Conservation (phyloP, 805 yeast species). For the Cyberlindnera euphorbiiphila region DNA sequence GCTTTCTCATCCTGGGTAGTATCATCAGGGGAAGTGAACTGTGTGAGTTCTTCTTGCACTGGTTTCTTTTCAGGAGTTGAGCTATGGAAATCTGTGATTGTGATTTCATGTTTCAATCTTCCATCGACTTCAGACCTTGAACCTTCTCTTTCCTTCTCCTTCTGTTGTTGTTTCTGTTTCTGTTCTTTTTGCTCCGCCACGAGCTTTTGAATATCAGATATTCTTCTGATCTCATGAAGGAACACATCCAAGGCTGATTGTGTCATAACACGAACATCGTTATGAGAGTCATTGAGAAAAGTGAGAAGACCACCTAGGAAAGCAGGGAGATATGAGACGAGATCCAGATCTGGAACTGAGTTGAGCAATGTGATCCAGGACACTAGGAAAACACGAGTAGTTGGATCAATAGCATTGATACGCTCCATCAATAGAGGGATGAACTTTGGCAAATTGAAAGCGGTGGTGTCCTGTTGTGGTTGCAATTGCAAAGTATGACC, state of each 20-base stretch:
- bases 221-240: constrained; percentile 72
- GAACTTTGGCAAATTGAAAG: constrained; percentile 82
- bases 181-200: constrained; percentile 34
- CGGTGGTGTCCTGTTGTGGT: constrained; percentile 57
- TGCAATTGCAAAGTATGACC: constrained; percentile 60
- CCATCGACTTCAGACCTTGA: constrained; percentile 19
- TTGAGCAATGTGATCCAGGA: constrained; percentile 93
- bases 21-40: constrained; percentile 15
- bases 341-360: constrained; percentile 86
- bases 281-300: constrained; percentile 76
- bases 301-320: constrained; percentile 80
- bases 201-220: constrained; percentile 62
- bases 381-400: constrained; percentile 84
- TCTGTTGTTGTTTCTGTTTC: constrained; percentile 3
- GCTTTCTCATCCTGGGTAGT: constrained; percentile 16
- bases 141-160: too few relatives aligned
- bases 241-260: constrained; percentile 71
- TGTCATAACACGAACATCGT: constrained; percentile 84
- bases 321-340: constrained; percentile 83
- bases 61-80: constrained; percentile 18
- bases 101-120: constrained; percentile 16
- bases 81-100: constrained; percentile 22
- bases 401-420: constrained; percentile 88
- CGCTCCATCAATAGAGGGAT: constrained; percentile 90
- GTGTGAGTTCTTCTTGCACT: not conserved